phyloP scores from a whole-genome alignment of 2,329 filamentous ascomycete species.

The Alternaria ethzedia region DNA sequence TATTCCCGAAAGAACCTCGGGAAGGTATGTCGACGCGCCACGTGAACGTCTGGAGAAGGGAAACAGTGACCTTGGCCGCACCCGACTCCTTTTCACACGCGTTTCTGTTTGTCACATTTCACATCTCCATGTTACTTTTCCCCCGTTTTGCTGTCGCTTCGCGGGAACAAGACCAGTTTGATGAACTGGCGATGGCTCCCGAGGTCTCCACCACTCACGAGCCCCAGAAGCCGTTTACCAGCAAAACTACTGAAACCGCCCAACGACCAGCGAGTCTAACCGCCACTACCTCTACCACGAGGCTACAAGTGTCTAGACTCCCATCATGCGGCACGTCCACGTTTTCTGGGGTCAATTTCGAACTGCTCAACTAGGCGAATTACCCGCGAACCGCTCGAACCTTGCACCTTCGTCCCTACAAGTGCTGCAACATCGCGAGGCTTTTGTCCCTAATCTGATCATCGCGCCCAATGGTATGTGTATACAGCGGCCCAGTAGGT shows the following conservation, averaged over 20 bases:
- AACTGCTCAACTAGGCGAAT: constrained; percentile 38
- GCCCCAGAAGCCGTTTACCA: neutral
- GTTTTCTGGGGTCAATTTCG: constrained; percentile 14
- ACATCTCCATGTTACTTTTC: neutral
- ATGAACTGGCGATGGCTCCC: constrained; percentile 5
- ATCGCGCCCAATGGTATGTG: constrained; percentile 21
- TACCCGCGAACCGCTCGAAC: constrained; percentile 22
- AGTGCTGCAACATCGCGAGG: constrained; percentile 29
- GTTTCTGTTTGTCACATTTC: neutral
- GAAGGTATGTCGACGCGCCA: neutral
- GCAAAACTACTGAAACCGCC: constrained; percentile 9
- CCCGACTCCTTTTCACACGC: neutral
- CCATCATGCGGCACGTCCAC: constrained; percentile 35
- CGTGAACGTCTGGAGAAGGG: neutral
- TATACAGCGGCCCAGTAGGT: constrained; percentile 6
- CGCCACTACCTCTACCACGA: constrained; percentile 18
- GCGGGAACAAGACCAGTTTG: constrained; percentile 8
- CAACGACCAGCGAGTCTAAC: constrained; percentile 8
- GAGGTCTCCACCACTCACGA: constrained; percentile 20
- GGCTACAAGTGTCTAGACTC: constrained; percentile 13
- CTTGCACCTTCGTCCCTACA: constrained; percentile 7
- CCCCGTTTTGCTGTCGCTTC: neutral
- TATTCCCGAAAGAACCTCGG: neutral
- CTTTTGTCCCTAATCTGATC: constrained; percentile 22
- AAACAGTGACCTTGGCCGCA: neutral